Evolutionary conservation across 2,329 filamentous ascomycete species (phyloP).

Genomic region (Colletotrichum sp.): DNA sequence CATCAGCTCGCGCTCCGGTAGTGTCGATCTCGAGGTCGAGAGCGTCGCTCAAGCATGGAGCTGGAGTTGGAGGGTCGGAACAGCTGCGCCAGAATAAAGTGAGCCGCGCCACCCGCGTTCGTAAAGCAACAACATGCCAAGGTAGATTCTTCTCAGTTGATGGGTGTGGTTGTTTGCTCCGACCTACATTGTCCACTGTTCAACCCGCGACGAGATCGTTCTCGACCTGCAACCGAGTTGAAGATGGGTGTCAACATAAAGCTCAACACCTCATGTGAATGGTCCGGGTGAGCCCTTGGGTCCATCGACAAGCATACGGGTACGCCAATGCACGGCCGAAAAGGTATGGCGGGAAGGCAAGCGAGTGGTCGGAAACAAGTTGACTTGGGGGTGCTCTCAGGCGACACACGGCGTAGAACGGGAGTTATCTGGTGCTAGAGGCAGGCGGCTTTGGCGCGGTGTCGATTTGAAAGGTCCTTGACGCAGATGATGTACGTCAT

Average conservation of each 20-base stretch:
- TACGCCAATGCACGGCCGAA: constrained; percentile 20
- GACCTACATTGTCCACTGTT: neutral
- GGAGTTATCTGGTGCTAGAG: neutral
- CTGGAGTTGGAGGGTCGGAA: constrained; percentile 8
- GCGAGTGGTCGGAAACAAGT: constrained; percentile 12
- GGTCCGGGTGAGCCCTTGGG: constrained; percentile 15
- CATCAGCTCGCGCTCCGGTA: neutral
- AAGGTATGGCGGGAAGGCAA: constrained; percentile 12
- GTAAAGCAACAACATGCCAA: neutral
- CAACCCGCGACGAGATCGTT: neutral
- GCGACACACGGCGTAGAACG: neutral
- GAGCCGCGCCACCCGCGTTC: constrained; percentile 14
- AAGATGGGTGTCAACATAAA: neutral
- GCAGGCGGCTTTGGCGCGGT: constrained; percentile 9
- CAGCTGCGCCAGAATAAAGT: neutral
- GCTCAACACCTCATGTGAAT: constrained; percentile 3
- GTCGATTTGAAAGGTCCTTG: neutral
- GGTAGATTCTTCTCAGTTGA: neutral
- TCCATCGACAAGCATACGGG: constrained; percentile 6
- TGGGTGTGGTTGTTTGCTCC: neutral
- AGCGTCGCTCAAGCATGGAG: neutral
- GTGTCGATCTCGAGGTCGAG: constrained; percentile 5
- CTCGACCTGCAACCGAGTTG: neutral
- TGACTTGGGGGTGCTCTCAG: neutral
- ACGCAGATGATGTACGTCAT: constrained; percentile 23